Conservation (phyloP, 2,329 filamentous ascomycete species). For the Cercospora nicotianae region DNA sequence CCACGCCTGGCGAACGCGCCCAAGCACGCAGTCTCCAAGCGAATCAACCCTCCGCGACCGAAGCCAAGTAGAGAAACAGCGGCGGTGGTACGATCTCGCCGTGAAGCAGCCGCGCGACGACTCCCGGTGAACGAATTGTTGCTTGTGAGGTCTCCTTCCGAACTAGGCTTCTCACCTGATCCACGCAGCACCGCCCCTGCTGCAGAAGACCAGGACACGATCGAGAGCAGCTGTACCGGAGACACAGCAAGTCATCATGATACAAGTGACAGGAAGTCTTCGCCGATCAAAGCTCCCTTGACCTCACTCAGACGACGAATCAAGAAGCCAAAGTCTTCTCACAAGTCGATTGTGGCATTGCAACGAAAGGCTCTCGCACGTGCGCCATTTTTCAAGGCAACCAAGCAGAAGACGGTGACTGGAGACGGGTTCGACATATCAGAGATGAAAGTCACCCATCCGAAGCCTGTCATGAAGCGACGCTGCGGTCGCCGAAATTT, state of each 20-base stretch:
- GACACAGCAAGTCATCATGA: neutral
- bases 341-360: constrained; percentile 24
- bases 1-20: no score
- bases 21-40: neutral
- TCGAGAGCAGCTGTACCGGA: constrained; percentile 15
- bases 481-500: constrained; percentile 6
- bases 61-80: neutral
- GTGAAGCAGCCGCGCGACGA: neutral
- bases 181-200: constrained; percentile 10
- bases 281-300: constrained; percentile 20
- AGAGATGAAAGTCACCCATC: constrained; percentile 21
- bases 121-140: constrained; percentile 28
- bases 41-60: no score
- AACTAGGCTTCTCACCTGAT: neutral
- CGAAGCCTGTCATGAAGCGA: neutral
- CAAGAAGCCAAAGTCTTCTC: constrained; percentile 22
- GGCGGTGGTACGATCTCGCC: neutral
- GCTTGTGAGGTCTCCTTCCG: constrained; percentile 17
- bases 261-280: neutral
- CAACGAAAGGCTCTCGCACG: constrained; percentile 19
- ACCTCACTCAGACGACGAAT: constrained; percentile 29
- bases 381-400: constrained; percentile 11
- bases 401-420: neutral
- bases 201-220: constrained; percentile 23
- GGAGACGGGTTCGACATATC: constrained; percentile 30